Evolutionary conservation across 495 filamentous ascomycete genomes (phyloP).

Genomic region (Symbiotaphrina buchneri): DNA sequence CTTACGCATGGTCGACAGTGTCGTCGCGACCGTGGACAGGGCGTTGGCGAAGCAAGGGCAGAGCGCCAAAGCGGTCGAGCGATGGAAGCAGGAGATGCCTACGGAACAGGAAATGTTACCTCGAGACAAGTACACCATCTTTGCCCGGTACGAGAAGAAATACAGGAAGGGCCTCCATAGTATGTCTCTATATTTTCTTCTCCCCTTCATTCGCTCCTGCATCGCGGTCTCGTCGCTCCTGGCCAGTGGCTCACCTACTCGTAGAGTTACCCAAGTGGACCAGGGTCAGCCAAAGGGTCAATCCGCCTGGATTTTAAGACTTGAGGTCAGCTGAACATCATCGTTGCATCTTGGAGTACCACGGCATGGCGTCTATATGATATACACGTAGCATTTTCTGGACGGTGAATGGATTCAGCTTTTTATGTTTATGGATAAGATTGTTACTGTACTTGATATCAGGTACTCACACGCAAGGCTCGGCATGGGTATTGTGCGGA

Average conservation of each 20-base stretch:
- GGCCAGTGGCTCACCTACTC: background rate
- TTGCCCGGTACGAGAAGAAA: constrained; percentile 83
- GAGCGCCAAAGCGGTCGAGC: constrained; percentile 47
- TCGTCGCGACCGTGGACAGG: constrained; percentile 52
- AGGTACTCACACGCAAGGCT: no score
- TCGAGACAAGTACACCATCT: constrained; percentile 93
- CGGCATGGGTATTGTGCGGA: no score
- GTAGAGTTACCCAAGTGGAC: constrained; percentile 4
- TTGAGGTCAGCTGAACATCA: background rate
- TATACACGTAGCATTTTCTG: no score
- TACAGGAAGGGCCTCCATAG: constrained; percentile 96
- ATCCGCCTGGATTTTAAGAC: constrained; percentile 4
- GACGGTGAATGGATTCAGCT: no score
- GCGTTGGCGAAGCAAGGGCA: constrained; percentile 51
- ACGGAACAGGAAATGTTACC: constrained; percentile 89
- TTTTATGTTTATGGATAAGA: no score
- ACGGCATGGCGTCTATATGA: no score
- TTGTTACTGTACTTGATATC: no score
- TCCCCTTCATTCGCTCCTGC: background rate
- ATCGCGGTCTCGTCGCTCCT: background rate
- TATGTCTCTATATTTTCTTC: constrained; percentile 23
- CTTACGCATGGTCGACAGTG: constrained; percentile 61
- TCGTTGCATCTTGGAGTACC: no score
- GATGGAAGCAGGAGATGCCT: constrained; percentile 91
- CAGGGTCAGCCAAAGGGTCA: constrained; percentile 4